Percentiles rank a stretch among this genome's conserved stretches.
Evolutionary conservation across 129 eudicot species (phyloP).

Genomic region (Helianthus tuberosus): DNA sequence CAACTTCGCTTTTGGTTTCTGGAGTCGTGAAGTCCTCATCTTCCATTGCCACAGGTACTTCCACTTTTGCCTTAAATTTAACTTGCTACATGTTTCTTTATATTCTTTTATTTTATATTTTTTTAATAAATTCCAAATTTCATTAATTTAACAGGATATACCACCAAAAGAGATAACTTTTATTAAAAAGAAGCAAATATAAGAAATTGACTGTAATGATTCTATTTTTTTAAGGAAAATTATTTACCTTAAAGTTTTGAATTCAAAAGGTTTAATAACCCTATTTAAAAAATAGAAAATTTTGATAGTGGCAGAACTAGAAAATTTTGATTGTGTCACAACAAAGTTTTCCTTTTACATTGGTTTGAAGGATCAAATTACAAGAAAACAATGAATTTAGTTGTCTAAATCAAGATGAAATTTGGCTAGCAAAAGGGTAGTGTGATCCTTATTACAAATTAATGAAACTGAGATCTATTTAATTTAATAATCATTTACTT

Average conservation of each 20-base stretch:
- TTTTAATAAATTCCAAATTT: not conserved
- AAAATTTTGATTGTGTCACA: too few relatives aligned
- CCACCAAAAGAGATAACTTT: too few relatives aligned
- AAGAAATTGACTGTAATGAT: too few relatives aligned
- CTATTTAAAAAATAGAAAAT: not conserved
- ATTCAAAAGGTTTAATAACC: not conserved
- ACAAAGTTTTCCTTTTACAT: too few relatives aligned
- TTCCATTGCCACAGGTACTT: constrained; percentile 11
- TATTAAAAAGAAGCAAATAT: too few relatives aligned
- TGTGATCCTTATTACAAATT: not conserved
- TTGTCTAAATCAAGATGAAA: too few relatives aligned
- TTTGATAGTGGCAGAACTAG: too few relatives aligned
- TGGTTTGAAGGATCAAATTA: too few relatives aligned
- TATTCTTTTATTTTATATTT: not conserved
- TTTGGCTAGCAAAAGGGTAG: too few relatives aligned
- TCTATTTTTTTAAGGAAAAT: too few relatives aligned
- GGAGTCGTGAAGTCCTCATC: constrained; percentile 6
- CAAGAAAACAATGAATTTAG: too few relatives aligned
- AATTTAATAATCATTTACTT: not conserved
- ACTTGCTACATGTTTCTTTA: not conserved
- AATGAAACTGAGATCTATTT: not conserved
- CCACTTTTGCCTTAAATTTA: not conserved
- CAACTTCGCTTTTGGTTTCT: constrained; percentile 5
- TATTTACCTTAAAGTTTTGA: not conserved
- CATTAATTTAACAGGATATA: not conserved